phyloP scores from a whole-genome alignment of 176 grass and related monocot species.

The Saccharum spontaneum region DNA sequence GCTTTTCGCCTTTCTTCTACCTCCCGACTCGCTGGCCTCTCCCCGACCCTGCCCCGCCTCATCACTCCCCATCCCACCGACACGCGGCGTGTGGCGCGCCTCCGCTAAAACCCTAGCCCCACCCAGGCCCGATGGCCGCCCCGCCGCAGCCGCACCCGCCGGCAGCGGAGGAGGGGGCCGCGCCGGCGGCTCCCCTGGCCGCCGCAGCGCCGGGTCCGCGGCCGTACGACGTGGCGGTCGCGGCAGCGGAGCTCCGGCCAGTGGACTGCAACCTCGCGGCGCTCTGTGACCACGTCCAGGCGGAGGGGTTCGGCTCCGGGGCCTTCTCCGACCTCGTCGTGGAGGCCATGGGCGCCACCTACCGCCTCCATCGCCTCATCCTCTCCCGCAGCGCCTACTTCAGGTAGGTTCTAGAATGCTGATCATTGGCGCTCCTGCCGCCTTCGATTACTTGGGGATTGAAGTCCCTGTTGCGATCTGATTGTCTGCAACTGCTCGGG shows the following conservation, averaged over 20 bases:
- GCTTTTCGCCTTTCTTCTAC: slow-evolving; percentile 32
- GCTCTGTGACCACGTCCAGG: slow-evolving; percentile 89
- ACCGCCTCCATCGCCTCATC: slow-evolving; percentile 90
- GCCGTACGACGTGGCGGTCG: slow-evolving; percentile 52
- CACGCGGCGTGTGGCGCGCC: neutral
- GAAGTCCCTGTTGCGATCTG: neutral
- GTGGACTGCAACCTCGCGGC: slow-evolving; percentile 87
- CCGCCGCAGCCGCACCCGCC: neutral
- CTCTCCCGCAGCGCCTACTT: slow-evolving; percentile 97
- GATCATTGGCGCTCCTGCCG: neutral
- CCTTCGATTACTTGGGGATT: neutral
- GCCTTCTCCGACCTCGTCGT: slow-evolving; percentile 90
- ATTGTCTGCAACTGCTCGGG: neutral
- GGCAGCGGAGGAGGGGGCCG: slow-evolving; percentile 17
- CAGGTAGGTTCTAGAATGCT: slow-evolving; percentile 46
- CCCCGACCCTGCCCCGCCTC: neutral
- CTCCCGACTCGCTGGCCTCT: slow-evolving; percentile 14
- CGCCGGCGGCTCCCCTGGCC: neutral
- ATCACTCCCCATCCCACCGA: slow-evolving; percentile 48
- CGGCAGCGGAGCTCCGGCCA: slow-evolving; percentile 56
- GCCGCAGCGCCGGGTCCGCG: slow-evolving; percentile 13
- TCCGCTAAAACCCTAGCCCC: slow-evolving; percentile 40
- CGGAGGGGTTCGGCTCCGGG: slow-evolving; percentile 78
- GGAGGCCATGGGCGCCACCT: slow-evolving; percentile 87
- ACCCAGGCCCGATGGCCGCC: slow-evolving; percentile 23